Evolutionary conservation across 2,329 filamentous ascomycete genomes (phyloP), one percentile per base, ranked within the genome.

Genomic region (Diaporthe destruens): DNA sequence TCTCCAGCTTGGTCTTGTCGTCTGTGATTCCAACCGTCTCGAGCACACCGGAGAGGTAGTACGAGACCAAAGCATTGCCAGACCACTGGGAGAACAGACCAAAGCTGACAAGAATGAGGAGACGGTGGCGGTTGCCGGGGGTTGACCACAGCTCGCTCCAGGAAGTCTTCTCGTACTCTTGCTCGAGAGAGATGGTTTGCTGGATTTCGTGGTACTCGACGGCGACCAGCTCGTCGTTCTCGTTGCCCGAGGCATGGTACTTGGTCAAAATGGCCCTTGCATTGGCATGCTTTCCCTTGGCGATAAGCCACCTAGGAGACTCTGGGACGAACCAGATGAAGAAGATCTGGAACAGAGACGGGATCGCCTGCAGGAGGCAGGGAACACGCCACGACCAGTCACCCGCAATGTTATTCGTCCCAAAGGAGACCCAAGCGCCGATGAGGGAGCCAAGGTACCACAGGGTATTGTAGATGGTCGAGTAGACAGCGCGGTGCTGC

Each of bases 321-420:
- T 93, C 91, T 6, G 91, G 91, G n/a, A 92, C 83, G 81, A 84
- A 89, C 82, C 88, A 93, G 80, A 94, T 90, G 77, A 90, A 90
- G n/a, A 81, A 69, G 53, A 93, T 83, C 82, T 93, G 91, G 71
- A 92, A 83, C n/a, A 86, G 79, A 18, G 85, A 84, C 49, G 73
- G 73, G n/a, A 74, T 72, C 18, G 71, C 73, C 49, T 75, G 74
- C 29, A 74, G 54, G 1, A 74, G 66, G 53, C 71, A 74, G 25
- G 75, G 73, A 44, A 44, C 71, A 16, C 71, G 65, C 76, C 49
- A 77, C 12, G 44, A 36, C 71, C 25, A 67, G 25, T 65, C 1
- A 12, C 74, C 74, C 16, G 44, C 42, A n/a, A 76, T 72, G 12
- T 56, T 70, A 63, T 73, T 65, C 16, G 78, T 79, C 0, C 76